Conservation (phyloP, 2,329 filamentous ascomycete genomes). For the Talaromyces pinophilus region DNA sequence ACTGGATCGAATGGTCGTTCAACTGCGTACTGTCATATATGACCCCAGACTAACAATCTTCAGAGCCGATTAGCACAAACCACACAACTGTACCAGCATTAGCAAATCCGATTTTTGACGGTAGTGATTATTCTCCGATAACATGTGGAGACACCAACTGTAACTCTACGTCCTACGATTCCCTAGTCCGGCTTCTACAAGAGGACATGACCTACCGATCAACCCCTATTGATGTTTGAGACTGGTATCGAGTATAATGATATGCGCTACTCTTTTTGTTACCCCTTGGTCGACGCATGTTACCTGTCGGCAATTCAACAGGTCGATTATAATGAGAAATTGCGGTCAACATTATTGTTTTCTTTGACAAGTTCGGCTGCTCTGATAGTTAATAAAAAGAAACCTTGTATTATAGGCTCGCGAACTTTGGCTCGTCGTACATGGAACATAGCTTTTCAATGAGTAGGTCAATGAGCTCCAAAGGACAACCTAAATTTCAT, state of each 20-base stretch:
- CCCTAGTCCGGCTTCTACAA: neutral
- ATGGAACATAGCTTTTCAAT: neutral
- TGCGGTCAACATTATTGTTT: neutral
- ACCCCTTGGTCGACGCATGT: neutral
- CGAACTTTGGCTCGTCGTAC: neutral
- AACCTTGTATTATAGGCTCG: neutral
- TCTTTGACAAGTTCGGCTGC: neutral
- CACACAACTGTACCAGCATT: neutral
- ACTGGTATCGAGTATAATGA: neutral
- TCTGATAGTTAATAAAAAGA: neutral
- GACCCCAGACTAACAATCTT: neutral
- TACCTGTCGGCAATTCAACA: neutral
- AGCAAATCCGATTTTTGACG: neutral
- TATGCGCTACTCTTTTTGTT: neutral
- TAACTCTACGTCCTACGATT: neutral
- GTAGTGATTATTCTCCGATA: neutral
- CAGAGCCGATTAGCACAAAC: neutral
- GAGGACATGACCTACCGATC: neutral
- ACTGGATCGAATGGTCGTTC: neutral
- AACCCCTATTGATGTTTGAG: neutral
- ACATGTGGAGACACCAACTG: neutral
- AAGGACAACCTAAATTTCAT: neutral
- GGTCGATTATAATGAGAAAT: neutral
- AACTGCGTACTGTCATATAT: neutral
- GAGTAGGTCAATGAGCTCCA: neutral